These are phyloP conservation scores for Neospermospora avenae DNA, from an alignment of 2,329 filamentous ascomycete species.

Conservation along the genomic window DNA sequence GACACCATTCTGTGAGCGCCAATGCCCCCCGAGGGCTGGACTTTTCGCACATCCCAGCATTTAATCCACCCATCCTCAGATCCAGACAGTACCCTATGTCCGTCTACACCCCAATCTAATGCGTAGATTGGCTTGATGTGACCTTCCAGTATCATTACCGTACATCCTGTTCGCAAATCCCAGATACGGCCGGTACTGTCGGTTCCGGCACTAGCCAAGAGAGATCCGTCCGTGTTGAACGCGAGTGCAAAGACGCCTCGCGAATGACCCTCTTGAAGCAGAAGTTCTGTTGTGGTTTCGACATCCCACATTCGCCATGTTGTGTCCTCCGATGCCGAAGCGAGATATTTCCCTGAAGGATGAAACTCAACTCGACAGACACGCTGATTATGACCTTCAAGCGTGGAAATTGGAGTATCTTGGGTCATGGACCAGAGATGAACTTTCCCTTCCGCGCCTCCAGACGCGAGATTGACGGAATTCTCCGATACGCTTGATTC, in stretches of 20 bases:
- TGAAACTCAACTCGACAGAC: slow-evolving; percentile 95
- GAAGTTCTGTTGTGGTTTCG: slow-evolving; percentile 75
- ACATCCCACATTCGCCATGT: slow-evolving; percentile 98
- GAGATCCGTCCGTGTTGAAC: slow-evolving; percentile 88
- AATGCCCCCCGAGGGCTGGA: slow-evolving; percentile 77
- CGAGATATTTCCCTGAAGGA: slow-evolving; percentile 83
- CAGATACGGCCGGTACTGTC: slow-evolving; percentile 95
- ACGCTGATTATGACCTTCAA: slow-evolving; percentile 79
- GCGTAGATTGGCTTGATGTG: slow-evolving; percentile 90
- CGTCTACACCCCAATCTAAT: slow-evolving; percentile 88
- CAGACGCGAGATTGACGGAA: slow-evolving; percentile 81
- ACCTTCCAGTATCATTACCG: slow-evolving; percentile 89
- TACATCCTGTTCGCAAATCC: slow-evolving; percentile 89
- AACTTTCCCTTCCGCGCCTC: slow-evolving; percentile 82
- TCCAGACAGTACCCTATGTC: slow-evolving; percentile 87
- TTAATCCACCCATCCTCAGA: slow-evolving; percentile 95
- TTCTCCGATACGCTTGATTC: slow-evolving; percentile 67
- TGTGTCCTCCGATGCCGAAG: slow-evolving; percentile 91
- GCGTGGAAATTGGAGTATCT: slow-evolving; percentile 78
- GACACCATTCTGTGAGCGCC: slow-evolving; percentile 91
- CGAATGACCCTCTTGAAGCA: slow-evolving; percentile 92
- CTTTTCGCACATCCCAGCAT: slow-evolving; percentile 94
- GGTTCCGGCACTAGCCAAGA: slow-evolving; percentile 86
- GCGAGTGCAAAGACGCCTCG: slow-evolving; percentile 86
- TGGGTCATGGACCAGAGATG: slow-evolving; percentile 87